Evolutionary conservation across 2,329 filamentous ascomycete species (phyloP).

Genomic region (Pseudogymnoascus sp.): DNA sequence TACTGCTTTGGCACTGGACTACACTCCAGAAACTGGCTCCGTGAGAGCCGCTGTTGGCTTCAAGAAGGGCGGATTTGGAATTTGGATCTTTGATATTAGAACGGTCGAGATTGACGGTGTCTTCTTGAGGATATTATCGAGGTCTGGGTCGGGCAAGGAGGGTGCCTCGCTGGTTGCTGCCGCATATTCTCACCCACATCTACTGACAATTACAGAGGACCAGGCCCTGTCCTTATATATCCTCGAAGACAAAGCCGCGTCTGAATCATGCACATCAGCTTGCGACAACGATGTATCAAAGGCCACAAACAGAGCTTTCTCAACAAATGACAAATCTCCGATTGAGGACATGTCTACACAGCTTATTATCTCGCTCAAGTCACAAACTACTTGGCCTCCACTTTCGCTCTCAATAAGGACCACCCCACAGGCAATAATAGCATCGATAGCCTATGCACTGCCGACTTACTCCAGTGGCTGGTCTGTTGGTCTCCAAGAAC

Average conservation of each 20-base stretch:
- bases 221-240: constrained; percentile 69
- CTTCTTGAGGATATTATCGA: constrained; percentile 15
- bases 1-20: constrained; percentile 15
- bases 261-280: neutral
- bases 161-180: constrained; percentile 51
- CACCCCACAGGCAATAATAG: constrained; percentile 55
- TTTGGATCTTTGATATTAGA: constrained; percentile 53
- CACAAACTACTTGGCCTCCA: constrained; percentile 69
- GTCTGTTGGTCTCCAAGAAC: constrained; percentile 86
- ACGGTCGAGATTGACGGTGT: constrained; percentile 21
- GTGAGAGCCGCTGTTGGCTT: constrained; percentile 63
- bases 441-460: constrained; percentile 79
- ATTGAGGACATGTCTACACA: constrained; percentile 21
- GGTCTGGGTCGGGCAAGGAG: constrained; percentile 23
- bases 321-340: constrained; percentile 2
- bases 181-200: constrained; percentile 64
- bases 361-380: constrained; percentile 69
- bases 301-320: neutral
- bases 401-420: constrained; percentile 75
- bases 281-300: neutral
- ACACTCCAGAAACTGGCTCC: constrained; percentile 31
- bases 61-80: constrained; percentile 57
- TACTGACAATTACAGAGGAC: constrained; percentile 67
- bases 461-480: constrained; percentile 69
- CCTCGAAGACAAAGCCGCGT: constrained; percentile 3